Base-by-base conservation (phyloP, 345 rosid species). In the Corymbia maculata region DNA sequence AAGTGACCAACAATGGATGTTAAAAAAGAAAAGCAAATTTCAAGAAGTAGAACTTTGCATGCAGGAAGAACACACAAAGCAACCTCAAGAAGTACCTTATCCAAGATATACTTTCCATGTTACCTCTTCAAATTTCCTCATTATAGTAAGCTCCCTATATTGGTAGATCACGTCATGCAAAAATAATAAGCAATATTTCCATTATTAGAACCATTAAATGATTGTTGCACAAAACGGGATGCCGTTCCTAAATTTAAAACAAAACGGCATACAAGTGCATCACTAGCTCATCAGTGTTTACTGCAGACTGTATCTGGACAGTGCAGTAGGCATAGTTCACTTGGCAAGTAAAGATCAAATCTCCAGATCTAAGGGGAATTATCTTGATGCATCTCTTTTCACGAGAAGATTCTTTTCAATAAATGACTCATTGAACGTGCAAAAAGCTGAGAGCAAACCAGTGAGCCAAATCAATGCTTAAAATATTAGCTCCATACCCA, bases 401-500 rank as follows among this genome's bases (percentile, higher is more conserved):
- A 75, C 36, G 82, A 36, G 36, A 75, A 75, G 47, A 75, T 36
- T 36, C 82, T 36, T 36, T 36, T 75, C 49, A 75, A 42, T 42
- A 75, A 1, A 75, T 1, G 26, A 9, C 44, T 19, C 82, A 17
- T 36, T 75, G 49, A 36, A 75, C 2, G 1, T 47, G 36, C 10
- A n/a, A 26, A 47, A 47, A 49, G 52, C 44, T 51, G 86, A 51
- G 42, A 85, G 86, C 59, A n/a, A 21, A 85, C 86, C 21, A 85
- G 45, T 17, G 82, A 75, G 82, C 26, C 49, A 75, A 75, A 75
- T 6, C 19, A 36, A 36, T 75, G 82, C 19, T 22, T n/a, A 61
- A 85, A 13, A 89, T 66, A 86, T 44, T n/a, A 70, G 89, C 9
- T 79, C 36, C 95, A 22, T 93, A 97, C 99, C 98, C 32, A 96